A percentile compares a stretch with the other conserved stretches of the same genome.
Evolutionary conservation across 1,139 yeast genomes (phyloP).

Genomic region (Zygosaccharomyces sapae): DNA sequence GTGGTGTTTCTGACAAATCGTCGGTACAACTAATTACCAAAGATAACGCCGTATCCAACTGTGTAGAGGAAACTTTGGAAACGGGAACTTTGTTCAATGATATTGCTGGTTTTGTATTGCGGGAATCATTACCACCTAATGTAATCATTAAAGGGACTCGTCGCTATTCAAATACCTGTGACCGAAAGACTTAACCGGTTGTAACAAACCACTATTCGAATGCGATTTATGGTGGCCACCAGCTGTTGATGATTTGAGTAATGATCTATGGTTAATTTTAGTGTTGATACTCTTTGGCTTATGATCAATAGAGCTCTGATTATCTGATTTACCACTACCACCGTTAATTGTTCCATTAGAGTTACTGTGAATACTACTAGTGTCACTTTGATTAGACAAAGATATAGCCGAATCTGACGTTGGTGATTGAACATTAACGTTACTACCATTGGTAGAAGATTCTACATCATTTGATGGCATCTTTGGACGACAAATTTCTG

Average conservation of each 20-base stretch:
- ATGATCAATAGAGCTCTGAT: slow-evolving; percentile 40
- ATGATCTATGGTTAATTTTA: slow-evolving; percentile 12
- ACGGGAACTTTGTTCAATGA: slow-evolving; percentile 70
- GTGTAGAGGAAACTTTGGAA: slow-evolving; percentile 72
- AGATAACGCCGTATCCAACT: slow-evolving; percentile 83
- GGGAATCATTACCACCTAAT: slow-evolving; percentile 77
- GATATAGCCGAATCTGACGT: neutral
- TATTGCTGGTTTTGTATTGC: slow-evolving; percentile 59
- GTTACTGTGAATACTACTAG: neutral
- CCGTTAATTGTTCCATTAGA: neutral
- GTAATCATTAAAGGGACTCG: slow-evolving; percentile 73
- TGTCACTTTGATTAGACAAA: neutral
- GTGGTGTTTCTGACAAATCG: slow-evolving; percentile 56
- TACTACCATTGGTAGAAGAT: neutral
- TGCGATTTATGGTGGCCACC: slow-evolving; percentile 13
- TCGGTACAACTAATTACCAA: slow-evolving; percentile 61
- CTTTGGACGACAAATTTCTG: slow-evolving; percentile 26
- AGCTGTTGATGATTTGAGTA: slow-evolving; percentile 16
- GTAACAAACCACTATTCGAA: slow-evolving; percentile 10
- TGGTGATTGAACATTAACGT: neutral
- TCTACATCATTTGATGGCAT: slow-evolving; percentile 8
- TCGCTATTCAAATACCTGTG: slow-evolving; percentile 65
- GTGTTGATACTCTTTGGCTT: slow-evolving; percentile 28
- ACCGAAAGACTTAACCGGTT: slow-evolving; percentile 78
- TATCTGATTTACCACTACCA: slow-evolving; percentile 5